phyloP scores from a whole-genome alignment of 2,329 filamentous ascomycete species.

The Fusarium coicis region DNA sequence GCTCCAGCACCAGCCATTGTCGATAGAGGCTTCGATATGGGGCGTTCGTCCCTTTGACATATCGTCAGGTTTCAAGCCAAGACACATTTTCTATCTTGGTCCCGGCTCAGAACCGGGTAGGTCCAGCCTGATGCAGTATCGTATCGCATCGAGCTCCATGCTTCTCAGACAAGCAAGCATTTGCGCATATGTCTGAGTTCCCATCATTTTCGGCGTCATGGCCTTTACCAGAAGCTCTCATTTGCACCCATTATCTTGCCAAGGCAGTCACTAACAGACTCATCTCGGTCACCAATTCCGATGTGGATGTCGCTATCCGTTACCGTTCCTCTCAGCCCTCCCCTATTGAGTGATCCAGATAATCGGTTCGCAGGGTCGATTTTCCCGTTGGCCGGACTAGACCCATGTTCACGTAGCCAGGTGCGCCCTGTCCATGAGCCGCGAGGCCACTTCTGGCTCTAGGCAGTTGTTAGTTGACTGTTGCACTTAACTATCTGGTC shows the following conservation, averaged over 20 bases:
- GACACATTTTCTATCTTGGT: slow-evolving; percentile 15
- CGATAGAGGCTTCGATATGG: neutral
- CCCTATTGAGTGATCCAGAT: slow-evolving; percentile 39
- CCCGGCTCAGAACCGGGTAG: slow-evolving; percentile 14
- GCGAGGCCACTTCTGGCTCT: slow-evolving; percentile 23
- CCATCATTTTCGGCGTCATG: slow-evolving; percentile 29
- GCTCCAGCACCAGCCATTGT: slow-evolving; percentile 11
- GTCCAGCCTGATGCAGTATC: slow-evolving; percentile 23
- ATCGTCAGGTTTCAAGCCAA: slow-evolving; percentile 19
- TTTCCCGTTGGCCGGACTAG: slow-evolving; percentile 31
- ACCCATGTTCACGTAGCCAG: slow-evolving; percentile 27
- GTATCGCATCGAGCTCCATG: slow-evolving; percentile 11
- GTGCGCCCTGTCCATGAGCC: slow-evolving; percentile 27
- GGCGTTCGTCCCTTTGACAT: slow-evolving; percentile 15
- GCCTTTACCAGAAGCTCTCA: slow-evolving; percentile 32
- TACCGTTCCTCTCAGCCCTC: slow-evolving; percentile 32
- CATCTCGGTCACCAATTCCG: slow-evolving; percentile 40
- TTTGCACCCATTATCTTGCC: slow-evolving; percentile 23
- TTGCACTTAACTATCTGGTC: slow-evolving; percentile 18
- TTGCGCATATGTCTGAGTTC: slow-evolving; percentile 17
- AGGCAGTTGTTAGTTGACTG: slow-evolving; percentile 17
- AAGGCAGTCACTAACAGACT: slow-evolving; percentile 31
- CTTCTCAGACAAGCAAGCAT: slow-evolving; percentile 20
- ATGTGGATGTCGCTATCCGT: slow-evolving; percentile 18
- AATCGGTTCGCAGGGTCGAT: slow-evolving; percentile 37